These are phyloP conservation scores for Claviceps fusiformis DNA, from an alignment of 2,329 filamentous ascomycete species.

Conservation along the genomic window DNA sequence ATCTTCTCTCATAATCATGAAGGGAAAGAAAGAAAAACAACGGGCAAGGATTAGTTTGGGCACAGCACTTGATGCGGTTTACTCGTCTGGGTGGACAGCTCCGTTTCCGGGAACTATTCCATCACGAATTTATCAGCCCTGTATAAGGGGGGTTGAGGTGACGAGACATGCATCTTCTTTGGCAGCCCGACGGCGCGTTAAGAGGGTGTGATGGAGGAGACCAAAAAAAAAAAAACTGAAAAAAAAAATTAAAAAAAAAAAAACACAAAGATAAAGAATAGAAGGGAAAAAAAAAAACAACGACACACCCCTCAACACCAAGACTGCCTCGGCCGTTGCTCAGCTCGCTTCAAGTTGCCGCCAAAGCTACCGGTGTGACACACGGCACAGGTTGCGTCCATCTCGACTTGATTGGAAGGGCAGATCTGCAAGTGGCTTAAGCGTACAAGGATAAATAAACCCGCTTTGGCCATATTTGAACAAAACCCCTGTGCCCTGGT, in stretches of 20 bases:
- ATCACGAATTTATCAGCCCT: neutral
- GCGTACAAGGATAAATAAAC: constrained; percentile 4
- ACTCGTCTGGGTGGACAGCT: neutral
- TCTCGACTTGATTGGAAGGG: neutral
- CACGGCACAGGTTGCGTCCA: neutral
- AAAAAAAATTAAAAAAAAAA: no score
- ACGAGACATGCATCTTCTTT: neutral
- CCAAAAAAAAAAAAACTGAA: no score
- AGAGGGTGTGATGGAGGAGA: neutral
- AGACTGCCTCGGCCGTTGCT: neutral
- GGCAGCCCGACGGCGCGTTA: neutral
- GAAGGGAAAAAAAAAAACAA: no score
- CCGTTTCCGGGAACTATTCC: neutral
- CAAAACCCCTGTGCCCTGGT: constrained; percentile 16
- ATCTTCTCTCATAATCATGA: neutral
- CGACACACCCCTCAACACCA: neutral
- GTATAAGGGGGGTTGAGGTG: neutral
- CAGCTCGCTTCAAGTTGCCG: neutral
- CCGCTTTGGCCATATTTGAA: constrained; percentile 13
- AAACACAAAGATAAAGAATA: no score
- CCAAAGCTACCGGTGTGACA: neutral
- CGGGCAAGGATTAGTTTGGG: no score
- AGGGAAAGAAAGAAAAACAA: no score
- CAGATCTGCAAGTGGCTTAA: neutral
- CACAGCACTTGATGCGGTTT: neutral